These are phyloP conservation scores for Linderina pennispora DNA, from an alignment of 192 early-diverging fungal genomes.

Conservation along the genomic window DNA sequence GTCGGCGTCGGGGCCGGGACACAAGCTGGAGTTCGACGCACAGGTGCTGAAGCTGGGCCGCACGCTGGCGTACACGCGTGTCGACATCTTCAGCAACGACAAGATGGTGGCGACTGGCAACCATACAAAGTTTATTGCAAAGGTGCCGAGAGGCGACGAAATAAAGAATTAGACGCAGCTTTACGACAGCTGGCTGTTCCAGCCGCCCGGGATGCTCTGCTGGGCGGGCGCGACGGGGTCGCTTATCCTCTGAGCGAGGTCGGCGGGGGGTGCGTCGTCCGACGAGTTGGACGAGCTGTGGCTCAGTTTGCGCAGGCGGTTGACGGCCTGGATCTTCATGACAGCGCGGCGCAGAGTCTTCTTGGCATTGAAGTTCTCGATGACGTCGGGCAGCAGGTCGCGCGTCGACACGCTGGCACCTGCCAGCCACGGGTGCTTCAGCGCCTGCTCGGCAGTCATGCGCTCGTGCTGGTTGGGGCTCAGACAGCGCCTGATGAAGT, in stretches of 20 bases:
- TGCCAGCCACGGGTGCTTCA: conserved; percentile 81
- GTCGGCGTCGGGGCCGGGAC: conserved; percentile 34
- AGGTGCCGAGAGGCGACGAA: conserved; percentile 8
- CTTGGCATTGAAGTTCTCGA: conserved; percentile 55
- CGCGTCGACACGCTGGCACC: conserved; percentile 52
- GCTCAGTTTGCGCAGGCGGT: conserved; percentile 40
- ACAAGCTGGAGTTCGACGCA: conserved; percentile 32
- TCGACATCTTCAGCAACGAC: conserved; percentile 35
- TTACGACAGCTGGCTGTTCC: conserved; percentile 1
- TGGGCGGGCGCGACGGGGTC: background rate
- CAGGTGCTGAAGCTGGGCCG: conserved; percentile 42
- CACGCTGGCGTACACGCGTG: conserved; percentile 44
- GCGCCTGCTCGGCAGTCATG: conserved; percentile 72
- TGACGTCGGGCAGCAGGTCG: conserved; percentile 83
- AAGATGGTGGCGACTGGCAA: conserved; percentile 43
- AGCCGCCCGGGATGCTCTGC: conserved; percentile 20
- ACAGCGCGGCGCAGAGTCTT: conserved; percentile 46
- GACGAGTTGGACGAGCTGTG: background rate
- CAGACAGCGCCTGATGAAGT: conserved; percentile 64
- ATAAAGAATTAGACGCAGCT: conserved; percentile 1
- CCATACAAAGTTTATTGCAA: conserved; percentile 46
- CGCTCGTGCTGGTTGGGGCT: conserved; percentile 66
- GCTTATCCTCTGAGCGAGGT: too few species aligned
- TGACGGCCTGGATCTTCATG: conserved; percentile 42
- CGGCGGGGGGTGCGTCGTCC: too few species aligned